phyloP scores from a whole-genome alignment of 2,329 filamentous ascomycete genomes.

The Fusarium graminum region DNA sequence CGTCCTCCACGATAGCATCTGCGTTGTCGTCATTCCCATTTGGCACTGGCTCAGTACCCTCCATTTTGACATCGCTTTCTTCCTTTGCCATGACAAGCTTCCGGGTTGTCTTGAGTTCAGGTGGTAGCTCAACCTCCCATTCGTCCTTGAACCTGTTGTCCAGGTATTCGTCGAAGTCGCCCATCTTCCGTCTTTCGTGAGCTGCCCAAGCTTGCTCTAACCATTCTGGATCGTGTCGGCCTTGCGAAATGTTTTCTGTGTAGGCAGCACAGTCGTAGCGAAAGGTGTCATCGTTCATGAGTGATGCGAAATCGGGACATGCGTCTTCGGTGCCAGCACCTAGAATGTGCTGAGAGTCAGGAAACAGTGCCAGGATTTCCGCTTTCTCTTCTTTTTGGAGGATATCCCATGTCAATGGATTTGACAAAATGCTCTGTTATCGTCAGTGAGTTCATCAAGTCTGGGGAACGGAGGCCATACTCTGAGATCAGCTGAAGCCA shows the following conservation, averaged over 20 bases:
- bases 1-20: constrained; percentile 15
- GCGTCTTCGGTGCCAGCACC: constrained; percentile 53
- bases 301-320: constrained; percentile 58
- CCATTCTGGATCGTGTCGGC: constrained; percentile 67
- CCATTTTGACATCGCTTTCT: constrained; percentile 33
- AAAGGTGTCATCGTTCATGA: constrained; percentile 63
- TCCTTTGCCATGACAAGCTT: background rate
- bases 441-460: constrained; percentile 2
- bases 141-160: constrained; percentile 60
- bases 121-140: constrained; percentile 61
- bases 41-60: constrained; percentile 9
- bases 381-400: constrained; percentile 52
- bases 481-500: constrained; percentile 56
- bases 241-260: constrained; percentile 60
- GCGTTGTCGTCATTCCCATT: constrained; percentile 2
- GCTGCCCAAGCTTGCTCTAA: constrained; percentile 65
- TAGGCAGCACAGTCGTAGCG: constrained; percentile 62
- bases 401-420: constrained; percentile 56
- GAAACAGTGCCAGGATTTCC: constrained; percentile 57
- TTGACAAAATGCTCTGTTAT: constrained; percentile 54
- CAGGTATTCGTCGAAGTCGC: constrained; percentile 65
- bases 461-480: constrained; percentile 38
- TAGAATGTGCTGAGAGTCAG: constrained; percentile 55
- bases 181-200: constrained; percentile 61
- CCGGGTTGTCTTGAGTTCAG: constrained; percentile 47